A percentile compares a stretch with the other conserved stretches of the same genome.
Conservation (phyloP, 1,284 basidiomycete genomes). For the Phlebopus sp. region DNA sequence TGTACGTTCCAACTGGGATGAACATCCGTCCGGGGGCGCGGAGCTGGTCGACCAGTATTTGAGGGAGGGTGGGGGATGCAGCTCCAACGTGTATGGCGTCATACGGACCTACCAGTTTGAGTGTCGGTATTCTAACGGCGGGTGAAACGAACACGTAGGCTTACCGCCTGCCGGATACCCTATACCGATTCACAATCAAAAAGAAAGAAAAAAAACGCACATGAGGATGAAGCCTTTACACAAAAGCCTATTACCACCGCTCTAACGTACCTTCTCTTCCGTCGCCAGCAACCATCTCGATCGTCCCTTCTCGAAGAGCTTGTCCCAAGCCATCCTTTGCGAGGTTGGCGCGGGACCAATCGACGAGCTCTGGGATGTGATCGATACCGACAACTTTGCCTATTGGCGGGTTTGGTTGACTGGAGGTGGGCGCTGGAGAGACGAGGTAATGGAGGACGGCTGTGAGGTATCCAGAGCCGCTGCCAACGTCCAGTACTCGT, state of each 20-base stretch:
- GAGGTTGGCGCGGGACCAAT: constrained; percentile 72
- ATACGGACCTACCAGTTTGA: constrained; percentile 60
- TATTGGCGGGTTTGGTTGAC: constrained; percentile 28
- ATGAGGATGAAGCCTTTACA: background rate
- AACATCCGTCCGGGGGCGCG: constrained; percentile 88
- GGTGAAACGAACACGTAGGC: background rate
- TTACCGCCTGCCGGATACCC: constrained; percentile 31
- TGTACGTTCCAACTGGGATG: constrained; percentile 77
- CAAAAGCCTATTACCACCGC: background rate
- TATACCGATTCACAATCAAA: constrained; percentile 4
- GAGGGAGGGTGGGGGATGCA: constrained; percentile 77
- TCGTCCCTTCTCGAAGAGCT: constrained; percentile 49
- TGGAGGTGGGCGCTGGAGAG: constrained; percentile 18
- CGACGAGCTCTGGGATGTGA: constrained; percentile 78
- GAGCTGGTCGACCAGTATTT: constrained; percentile 76
- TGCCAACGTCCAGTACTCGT: constrained; percentile 79
- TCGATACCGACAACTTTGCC: constrained; percentile 89
- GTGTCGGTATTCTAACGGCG: background rate
- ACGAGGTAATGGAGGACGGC: constrained; percentile 80
- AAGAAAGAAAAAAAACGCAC: background rate
- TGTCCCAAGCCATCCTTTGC: constrained; percentile 60
- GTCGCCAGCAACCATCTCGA: constrained; percentile 75
- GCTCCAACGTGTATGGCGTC: constrained; percentile 95
- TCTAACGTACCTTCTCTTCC: constrained; percentile 66
- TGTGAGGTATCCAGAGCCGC: constrained; percentile 75